These are phyloP conservation scores for Xylaria acuta DNA, from an alignment of 495 filamentous ascomycete genomes.

Conservation along the genomic window DNA sequence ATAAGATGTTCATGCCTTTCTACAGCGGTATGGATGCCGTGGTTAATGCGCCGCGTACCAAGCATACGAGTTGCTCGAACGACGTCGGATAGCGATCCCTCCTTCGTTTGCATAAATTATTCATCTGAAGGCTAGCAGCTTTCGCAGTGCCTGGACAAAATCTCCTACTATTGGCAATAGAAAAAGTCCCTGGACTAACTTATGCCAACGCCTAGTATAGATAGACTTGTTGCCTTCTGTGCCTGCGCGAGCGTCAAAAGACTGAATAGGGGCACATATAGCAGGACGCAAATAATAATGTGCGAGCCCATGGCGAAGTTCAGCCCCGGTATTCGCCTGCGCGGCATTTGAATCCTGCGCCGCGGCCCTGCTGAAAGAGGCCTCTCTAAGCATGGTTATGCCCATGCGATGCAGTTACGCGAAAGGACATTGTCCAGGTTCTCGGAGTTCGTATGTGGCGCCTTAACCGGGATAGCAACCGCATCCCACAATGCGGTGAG, in stretches of 20 bases:
- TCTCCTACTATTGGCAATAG: slow-evolving; percentile 69
- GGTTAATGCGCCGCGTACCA: slow-evolving; percentile 69
- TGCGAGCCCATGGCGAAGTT: slow-evolving; percentile 66
- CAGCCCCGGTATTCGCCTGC: slow-evolving; percentile 64
- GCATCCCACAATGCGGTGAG: slow-evolving; percentile 62
- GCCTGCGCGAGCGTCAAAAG: slow-evolving; percentile 51
- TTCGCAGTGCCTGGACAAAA: slow-evolving; percentile 62
- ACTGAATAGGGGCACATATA: slow-evolving; percentile 24
- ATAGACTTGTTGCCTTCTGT: slow-evolving; percentile 57
- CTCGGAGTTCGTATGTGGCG: slow-evolving; percentile 62
- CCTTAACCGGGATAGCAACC: slow-evolving; percentile 63
- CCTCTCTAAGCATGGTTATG: slow-evolving; percentile 61
- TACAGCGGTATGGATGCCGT: slow-evolving; percentile 61
- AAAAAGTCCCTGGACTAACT: slow-evolving; percentile 68
- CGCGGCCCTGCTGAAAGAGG: slow-evolving; percentile 71
- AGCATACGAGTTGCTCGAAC: slow-evolving; percentile 62
- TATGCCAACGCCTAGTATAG: slow-evolving; percentile 68
- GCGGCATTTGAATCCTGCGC: slow-evolving; percentile 61
- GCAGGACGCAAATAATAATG: slow-evolving; percentile 69
- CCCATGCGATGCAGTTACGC: slow-evolving; percentile 73
- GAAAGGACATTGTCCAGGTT: slow-evolving; percentile 78
- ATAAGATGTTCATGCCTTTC: neutral
- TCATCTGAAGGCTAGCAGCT: slow-evolving; percentile 56
- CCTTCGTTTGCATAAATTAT: slow-evolving; percentile 79
- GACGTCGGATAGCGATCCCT: slow-evolving; percentile 47